Base-by-base conservation (phyloP, 164 flowering plant genomes). In the Chloranthus sessilifolius region DNA sequence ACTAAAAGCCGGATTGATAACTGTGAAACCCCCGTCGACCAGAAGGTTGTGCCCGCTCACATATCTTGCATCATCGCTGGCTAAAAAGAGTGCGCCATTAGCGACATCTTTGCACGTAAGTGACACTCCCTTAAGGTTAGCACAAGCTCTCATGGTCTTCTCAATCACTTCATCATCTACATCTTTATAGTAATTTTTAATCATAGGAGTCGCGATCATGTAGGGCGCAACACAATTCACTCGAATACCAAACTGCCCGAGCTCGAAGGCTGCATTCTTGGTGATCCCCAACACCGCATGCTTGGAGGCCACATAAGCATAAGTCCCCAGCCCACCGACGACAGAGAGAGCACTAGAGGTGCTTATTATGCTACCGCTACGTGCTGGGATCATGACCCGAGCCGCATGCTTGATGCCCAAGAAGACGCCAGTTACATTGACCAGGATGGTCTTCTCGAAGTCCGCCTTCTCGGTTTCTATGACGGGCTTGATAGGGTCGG, bases 201-300 rank as follows among this genome's bases (percentile, higher is more conserved):
- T 35, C 42, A 52, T 9, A 2, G 56, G 56, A 3, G 56, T 52
- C 21, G 65, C 50, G 17, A 84, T 80, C 3, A 74, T 84, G 45
- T 82, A 90, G 12, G 97, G 97, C 5, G 94, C 84, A 40, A 87
- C 94, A 43, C 95, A 82, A 53, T 87, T 90, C 27, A 87, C 97
- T 0, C 94, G 71, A 27, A 90, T 76, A 42, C 94, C 88, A 43
- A 81, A 76, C n/a, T 23, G 48, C 15, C 95, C 98, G 5, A 90
- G 69, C 70, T 90, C 95, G 0, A 83, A 91, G 15, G 95, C 91
- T 37, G 80, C 85, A 30, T 43, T 90, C 77, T 65, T 79, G n/a
- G n/a, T n/a, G 39, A n/a, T n/a, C n/a, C n/a, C n/a, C n/a, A n/a
- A n/a, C n/a, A n/a, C n/a, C n/a, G 94, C 95, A 48, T 87, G 87